Percentiles rank a stretch among this genome's conserved stretches.
phyloP scores from a whole-genome alignment of 345 rosid genomes.

The Carallia pectinifolia region DNA sequence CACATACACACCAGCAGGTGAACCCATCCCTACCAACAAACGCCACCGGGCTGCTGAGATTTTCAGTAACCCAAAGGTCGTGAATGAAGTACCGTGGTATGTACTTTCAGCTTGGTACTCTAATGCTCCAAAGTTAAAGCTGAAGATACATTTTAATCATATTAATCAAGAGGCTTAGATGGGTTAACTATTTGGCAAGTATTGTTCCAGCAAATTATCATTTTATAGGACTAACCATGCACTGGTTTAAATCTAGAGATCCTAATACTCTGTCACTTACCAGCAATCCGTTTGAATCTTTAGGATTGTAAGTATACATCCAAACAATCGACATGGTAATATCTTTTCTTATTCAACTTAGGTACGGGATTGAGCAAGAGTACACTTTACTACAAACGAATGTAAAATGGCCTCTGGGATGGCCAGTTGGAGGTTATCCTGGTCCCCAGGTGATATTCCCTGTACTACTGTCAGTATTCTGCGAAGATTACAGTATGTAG shows the following conservation, averaged over 20 bases:
- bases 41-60: conserved; percentile 83
- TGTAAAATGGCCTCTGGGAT: conserved; percentile 96
- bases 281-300: not conserved
- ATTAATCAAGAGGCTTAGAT: too few species aligned
- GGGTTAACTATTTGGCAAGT: too few species aligned
- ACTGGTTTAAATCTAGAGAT: too few species aligned
- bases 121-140: conserved; percentile 1
- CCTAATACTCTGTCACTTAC: too few species aligned
- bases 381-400: conserved; percentile 86
- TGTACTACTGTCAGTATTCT: not conserved
- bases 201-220: not conserved
- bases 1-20: conserved; percentile 88
- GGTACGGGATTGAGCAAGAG: conserved; percentile 99
- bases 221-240: not conserved
- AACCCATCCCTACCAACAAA: conserved; percentile 98
- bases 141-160: not conserved
- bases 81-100: conserved; percentile 75
- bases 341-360: conserved; percentile 12
- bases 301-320: not conserved
- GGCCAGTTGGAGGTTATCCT: conserved; percentile 98
- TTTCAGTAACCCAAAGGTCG: conserved; percentile 67
- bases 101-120: conserved; percentile 17
- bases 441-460: conserved; percentile 79
- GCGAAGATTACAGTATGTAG: not conserved
- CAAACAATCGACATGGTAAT: not conserved